Conservation (phyloP, 2,329 filamentous ascomycete species). For the Cytospora piceicola region DNA sequence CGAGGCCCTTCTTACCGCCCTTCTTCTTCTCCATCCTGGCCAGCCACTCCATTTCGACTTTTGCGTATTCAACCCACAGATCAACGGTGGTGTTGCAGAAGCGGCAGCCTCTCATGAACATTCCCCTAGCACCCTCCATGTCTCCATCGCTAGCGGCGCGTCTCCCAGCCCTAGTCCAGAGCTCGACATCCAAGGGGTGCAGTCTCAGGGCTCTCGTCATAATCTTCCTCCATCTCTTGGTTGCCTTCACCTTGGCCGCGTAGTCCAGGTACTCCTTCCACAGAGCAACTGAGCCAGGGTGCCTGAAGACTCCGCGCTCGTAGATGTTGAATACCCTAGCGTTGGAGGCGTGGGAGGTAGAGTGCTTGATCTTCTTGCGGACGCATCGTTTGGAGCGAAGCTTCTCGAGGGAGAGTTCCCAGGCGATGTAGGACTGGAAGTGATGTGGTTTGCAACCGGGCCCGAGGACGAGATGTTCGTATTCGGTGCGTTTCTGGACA, state of each 20-base stretch:
- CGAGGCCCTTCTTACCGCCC: constrained; percentile 49
- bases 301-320: constrained; percentile 81
- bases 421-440: constrained; percentile 80
- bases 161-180: constrained; percentile 87
- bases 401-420: constrained; percentile 71
- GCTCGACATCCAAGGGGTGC: constrained; percentile 78
- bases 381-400: constrained; percentile 82
- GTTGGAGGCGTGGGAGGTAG: constrained; percentile 72
- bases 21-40: constrained; percentile 77
- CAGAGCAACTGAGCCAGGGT: constrained; percentile 77
- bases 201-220: constrained; percentile 76
- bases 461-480: constrained; percentile 87
- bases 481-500: constrained; percentile 87
- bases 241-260: constrained; percentile 68
- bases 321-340: constrained; percentile 87
- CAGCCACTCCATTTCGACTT: constrained; percentile 91
- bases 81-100: constrained; percentile 78
- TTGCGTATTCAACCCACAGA: constrained; percentile 89
- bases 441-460: constrained; percentile 76
- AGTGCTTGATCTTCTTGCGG: constrained; percentile 74
- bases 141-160: constrained; percentile 80
- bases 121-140: constrained; percentile 82
- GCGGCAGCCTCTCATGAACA: constrained; percentile 84
- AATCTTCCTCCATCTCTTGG: constrained; percentile 66
- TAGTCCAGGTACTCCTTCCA: constrained; percentile 93